Evolutionary conservation across 257 asterid species (phyloP), one percentile per base, ranked within the genome.

Genomic region (Marsdenia floribunda): DNA sequence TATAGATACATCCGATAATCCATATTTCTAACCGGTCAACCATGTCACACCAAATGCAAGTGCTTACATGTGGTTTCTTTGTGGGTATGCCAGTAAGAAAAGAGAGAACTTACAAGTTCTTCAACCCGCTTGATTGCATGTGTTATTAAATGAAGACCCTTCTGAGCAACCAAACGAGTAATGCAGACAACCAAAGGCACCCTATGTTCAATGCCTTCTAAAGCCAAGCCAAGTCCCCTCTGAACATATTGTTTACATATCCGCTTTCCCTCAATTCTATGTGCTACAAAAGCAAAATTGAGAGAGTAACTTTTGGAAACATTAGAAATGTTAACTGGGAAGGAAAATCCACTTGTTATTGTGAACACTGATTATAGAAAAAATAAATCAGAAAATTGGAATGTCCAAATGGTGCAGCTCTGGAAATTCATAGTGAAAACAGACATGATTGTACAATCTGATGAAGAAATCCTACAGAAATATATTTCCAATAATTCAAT

Each of bases 81-180:
- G 57, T 46, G 21, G 6, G 58, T 24, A 63, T 35, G 26, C 42
- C 47, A 8, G 71, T 19, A 70, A 35, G 71, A 55, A 71, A 53
- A 35, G 15, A 70, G 77, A 58, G 67, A 77, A 77, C 89, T 80
- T 86, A 93, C 97, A 58, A 88, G 86, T 79, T 80, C 82, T 73
- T 89, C 80, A 47, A 90, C 86, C 68, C 80, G 82, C 71, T 79
- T 81, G 82, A 92, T 89, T 66, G 98, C 96, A 70, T 85, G 86
- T 54, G 80, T 86, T 73, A 89, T 93, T 86, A 93, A 84, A 83
- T 93, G 96, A 70, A 90, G 98, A 69, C 98, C 98, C 83, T 93
- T 93, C 84, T 93, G 97, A 82, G 96, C 94, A 78, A 90, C 98
- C 81, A 93, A 80, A 83, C 97, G 84, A 76, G 91, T 86, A 78